Evolutionary conservation across 2,329 filamentous ascomycete species (phyloP).

Genomic region (Neofusicoccum parvum): DNA sequence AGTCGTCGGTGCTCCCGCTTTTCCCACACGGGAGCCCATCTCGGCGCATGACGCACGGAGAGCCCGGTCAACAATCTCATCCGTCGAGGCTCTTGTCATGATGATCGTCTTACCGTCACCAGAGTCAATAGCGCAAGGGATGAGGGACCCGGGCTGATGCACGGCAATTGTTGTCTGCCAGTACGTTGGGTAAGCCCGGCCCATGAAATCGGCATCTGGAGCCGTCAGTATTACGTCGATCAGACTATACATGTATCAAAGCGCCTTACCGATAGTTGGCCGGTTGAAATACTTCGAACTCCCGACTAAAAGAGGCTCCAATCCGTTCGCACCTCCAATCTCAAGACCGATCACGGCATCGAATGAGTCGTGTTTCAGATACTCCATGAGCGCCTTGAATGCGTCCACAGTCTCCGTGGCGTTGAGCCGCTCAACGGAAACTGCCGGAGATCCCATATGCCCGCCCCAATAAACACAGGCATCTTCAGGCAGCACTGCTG

Average conservation of each 20-base stretch:
- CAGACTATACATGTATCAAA: not conserved
- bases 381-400: slow-evolving; percentile 42
- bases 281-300: slow-evolving; percentile 30
- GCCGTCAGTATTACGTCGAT: slow-evolving; percentile 3
- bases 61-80: slow-evolving; percentile 23
- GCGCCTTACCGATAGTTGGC: slow-evolving; percentile 17
- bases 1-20: slow-evolving; percentile 44
- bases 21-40: slow-evolving; percentile 35
- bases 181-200: slow-evolving; percentile 18
- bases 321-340: slow-evolving; percentile 52
- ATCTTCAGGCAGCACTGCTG: slow-evolving; percentile 47
- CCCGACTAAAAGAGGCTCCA: slow-evolving; percentile 26
- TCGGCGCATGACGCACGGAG: slow-evolving; percentile 24
- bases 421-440: slow-evolving; percentile 45
- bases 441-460: slow-evolving; percentile 47
- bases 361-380: slow-evolving; percentile 33
- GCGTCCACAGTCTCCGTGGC: slow-evolving; percentile 44
- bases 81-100: slow-evolving; percentile 22
- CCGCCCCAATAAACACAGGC: slow-evolving; percentile 50
- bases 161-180: slow-evolving; percentile 20
- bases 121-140: slow-evolving; percentile 20
- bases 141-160: slow-evolving; percentile 14
- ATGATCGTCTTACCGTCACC: slow-evolving; percentile 23
- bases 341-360: slow-evolving; percentile 45
- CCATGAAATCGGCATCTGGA: slow-evolving; percentile 19